These are phyloP conservation scores for Phaseolus lunatus DNA, from an alignment of 306 rosid species.

Conservation along the genomic window DNA sequence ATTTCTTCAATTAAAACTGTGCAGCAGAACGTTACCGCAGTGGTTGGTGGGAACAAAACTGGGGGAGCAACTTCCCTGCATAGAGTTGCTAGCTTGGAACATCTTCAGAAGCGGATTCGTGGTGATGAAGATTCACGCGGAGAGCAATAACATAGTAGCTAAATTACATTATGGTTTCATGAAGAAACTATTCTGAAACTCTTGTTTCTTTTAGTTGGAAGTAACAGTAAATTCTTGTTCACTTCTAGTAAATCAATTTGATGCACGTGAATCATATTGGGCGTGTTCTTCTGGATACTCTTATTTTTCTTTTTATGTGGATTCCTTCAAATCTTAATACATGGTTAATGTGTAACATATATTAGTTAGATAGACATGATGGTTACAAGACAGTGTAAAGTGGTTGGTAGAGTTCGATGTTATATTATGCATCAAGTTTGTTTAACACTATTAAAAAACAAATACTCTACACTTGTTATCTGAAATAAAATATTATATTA, in stretches of 20 bases:
- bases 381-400: background rate
- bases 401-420: background rate
- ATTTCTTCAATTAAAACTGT: constrained; percentile 58
- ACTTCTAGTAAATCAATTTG: constrained; percentile 38
- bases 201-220: constrained; percentile 34
- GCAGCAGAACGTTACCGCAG: constrained; percentile 54
- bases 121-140: constrained; percentile 53
- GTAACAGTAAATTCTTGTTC: constrained; percentile 47
- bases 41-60: constrained; percentile 58
- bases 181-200: constrained; percentile 33
- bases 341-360: background rate
- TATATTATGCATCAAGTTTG: no score
- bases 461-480: no score
- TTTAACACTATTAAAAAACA: no score
- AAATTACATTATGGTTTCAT: constrained; percentile 20
- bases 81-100: constrained; percentile 97
- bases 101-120: constrained; percentile 89
- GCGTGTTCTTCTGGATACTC: constrained; percentile 21
- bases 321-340: background rate
- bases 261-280: constrained; percentile 34
- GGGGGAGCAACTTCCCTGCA: constrained; percentile 64
- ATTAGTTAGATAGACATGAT: constrained; percentile 16
- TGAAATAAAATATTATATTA: no score
- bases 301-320: background rate
- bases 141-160: constrained; percentile 53